Conservation (phyloP, 352 stramenopile species). For the Phytophthora colocasiae region DNA sequence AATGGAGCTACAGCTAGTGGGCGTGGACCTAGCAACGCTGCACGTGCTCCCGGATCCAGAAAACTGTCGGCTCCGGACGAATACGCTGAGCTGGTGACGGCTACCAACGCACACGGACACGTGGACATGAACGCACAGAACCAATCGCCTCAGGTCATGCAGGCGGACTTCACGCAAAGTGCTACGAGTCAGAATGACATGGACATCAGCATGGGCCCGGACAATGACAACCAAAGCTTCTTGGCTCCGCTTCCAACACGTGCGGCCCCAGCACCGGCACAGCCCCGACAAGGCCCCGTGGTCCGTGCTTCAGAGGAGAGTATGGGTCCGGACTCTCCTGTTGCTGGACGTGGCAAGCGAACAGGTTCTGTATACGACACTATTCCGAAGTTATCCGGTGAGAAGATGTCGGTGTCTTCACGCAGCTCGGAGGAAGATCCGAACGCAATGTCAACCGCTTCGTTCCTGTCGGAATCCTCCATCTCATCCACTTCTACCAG, state of each 20-base stretch:
- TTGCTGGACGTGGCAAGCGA: constrained; percentile 29
- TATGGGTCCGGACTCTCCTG: constrained; percentile 40
- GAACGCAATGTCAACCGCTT: constrained; percentile 26
- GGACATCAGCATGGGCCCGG: constrained; percentile 38
- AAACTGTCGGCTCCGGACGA: constrained; percentile 46
- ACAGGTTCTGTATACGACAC: constrained; percentile 43
- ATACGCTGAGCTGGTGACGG: constrained; percentile 43
- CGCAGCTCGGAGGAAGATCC: constrained; percentile 29
- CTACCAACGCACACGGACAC: constrained; percentile 34
- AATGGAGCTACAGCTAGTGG: constrained; percentile 25
- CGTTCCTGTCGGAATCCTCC: constrained; percentile 36
- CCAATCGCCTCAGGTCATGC: constrained; percentile 3
- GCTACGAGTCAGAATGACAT: constrained; percentile 18
- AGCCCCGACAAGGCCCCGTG: not conserved
- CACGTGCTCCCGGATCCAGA: constrained; percentile 24
- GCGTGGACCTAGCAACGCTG: constrained; percentile 13
- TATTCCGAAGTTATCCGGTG: constrained; percentile 34
- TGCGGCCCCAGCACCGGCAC: not conserved
- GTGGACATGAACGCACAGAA: constrained; percentile 22
- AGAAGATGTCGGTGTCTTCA: constrained; percentile 27
- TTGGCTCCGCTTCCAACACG: constrained; percentile 22
- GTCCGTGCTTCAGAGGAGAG: constrained; percentile 31
- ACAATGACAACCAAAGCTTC: constrained; percentile 33
- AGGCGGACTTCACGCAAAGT: constrained; percentile 35
- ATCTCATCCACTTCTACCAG: constrained; percentile 32